Conservation (phyloP, 495 filamentous ascomycete species). For the Mytilinidion resinicola region DNA sequence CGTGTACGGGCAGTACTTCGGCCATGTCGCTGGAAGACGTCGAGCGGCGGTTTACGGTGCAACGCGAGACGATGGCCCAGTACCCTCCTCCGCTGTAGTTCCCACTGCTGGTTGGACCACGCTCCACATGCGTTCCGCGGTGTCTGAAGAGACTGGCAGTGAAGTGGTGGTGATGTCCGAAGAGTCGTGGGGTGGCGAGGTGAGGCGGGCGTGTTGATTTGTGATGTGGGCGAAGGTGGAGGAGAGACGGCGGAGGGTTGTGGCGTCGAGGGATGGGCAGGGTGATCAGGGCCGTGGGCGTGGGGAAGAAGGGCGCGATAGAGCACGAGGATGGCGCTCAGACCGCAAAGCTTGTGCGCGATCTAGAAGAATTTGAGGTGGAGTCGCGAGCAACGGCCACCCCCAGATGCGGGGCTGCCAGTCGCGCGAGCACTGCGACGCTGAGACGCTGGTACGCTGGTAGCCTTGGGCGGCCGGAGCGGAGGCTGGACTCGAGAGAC, state of each 20-base stretch:
- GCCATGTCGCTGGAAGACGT: slow-evolving; percentile 9
- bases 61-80: background rate
- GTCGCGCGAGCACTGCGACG: background rate
- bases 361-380: background rate
- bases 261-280: background rate
- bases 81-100: slow-evolving; percentile 20
- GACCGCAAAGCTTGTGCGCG: slow-evolving; percentile 1
- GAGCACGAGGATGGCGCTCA: background rate
- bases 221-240: background rate
- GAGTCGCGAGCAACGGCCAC: background rate
- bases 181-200: no score
- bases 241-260: background rate
- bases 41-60: background rate
- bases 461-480: no score
- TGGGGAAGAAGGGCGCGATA: background rate
- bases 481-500: background rate
- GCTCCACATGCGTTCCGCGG: slow-evolving; percentile 20
- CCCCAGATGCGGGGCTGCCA: background rate
- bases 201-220: background rate
- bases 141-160: background rate
- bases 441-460: no score
- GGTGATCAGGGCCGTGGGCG: background rate
- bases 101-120: background rate
- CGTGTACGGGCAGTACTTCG: slow-evolving; percentile 20
- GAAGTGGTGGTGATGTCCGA: background rate